These are phyloP conservation scores for Eimeria sp. DNA, from an alignment of 169 alveolate genomes.

Conservation along the genomic window DNA sequence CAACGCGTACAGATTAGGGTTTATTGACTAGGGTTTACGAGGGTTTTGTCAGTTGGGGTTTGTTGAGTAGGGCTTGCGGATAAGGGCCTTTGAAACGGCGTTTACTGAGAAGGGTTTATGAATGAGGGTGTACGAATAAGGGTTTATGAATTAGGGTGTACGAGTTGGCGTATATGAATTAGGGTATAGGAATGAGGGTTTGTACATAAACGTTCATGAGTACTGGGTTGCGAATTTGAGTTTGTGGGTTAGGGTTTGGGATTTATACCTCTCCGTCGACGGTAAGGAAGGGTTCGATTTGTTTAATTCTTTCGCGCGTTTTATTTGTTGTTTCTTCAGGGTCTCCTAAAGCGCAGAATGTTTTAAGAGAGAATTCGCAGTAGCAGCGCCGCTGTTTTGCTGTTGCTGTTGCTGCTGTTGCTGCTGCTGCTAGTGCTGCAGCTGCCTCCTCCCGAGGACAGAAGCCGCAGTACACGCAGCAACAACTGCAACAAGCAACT, in stretches of 20 bases:
- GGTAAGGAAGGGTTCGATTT: not conserved
- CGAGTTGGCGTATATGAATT: not conserved
- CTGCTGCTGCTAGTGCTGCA: constrained; percentile 26
- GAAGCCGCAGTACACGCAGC: constrained; percentile 32
- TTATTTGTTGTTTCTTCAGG: not conserved
- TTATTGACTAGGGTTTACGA: no score
- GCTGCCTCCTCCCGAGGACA: constrained; percentile 45
- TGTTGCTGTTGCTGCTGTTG: constrained; percentile 16
- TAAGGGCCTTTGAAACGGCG: no score
- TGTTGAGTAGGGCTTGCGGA: no score
- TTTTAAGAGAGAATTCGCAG: not conserved
- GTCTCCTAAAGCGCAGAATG: not conserved
- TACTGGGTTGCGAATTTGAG: not conserved
- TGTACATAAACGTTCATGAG: not conserved
- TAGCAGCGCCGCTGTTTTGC: constrained; percentile 32
- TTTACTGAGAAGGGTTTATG: no score
- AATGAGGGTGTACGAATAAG: no score
- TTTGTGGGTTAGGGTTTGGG: not conserved
- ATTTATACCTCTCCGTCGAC: constrained; percentile 45
- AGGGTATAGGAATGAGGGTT: not conserved
- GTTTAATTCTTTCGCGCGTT: not conserved
- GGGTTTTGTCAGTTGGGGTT: no score
- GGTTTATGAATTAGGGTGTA: not conserved
- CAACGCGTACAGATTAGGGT: no score
- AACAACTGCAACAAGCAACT: constrained; percentile 18